Evolutionary conservation across 371 early-diverging fungal genomes (phyloP).

Genomic region (Rhizomucor pusillus): DNA sequence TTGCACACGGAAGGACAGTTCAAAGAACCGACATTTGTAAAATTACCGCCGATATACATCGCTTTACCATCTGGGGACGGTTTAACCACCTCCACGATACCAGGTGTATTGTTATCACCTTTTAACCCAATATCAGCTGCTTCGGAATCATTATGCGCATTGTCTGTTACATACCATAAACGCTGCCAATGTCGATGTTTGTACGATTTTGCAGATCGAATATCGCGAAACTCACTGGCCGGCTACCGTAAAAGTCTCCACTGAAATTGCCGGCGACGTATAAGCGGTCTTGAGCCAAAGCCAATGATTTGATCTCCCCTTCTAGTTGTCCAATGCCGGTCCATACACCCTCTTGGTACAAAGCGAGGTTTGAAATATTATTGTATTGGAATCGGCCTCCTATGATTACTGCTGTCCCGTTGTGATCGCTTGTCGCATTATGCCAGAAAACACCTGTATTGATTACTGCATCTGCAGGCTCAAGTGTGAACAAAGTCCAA

Average conservation of each 20-base stretch:
- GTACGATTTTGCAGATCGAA: slow-evolving; percentile 20
- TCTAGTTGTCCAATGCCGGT: slow-evolving; percentile 17
- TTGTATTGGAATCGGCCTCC: slow-evolving; percentile 30
- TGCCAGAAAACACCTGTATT: slow-evolving; percentile 38
- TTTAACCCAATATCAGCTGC: not conserved
- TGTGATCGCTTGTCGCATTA: slow-evolving; percentile 15
- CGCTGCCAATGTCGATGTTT: slow-evolving; percentile 15
- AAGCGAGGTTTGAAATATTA: slow-evolving; percentile 20
- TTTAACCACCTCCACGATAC: slow-evolving; percentile 38
- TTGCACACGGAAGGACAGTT: slow-evolving; percentile 41
- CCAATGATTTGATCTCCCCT: slow-evolving; percentile 25
- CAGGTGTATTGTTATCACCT: slow-evolving; percentile 20
- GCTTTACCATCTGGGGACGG: slow-evolving; percentile 32
- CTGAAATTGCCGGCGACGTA: slow-evolving; percentile 37
- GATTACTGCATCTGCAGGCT: slow-evolving; percentile 12
- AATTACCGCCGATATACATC: slow-evolving; percentile 52
- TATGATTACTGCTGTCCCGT: slow-evolving; percentile 19
- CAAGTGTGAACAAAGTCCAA: slow-evolving; percentile 12
- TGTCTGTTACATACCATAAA: slow-evolving; percentile 15
- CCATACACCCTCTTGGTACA: slow-evolving; percentile 33
- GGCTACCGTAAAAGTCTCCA: slow-evolving; percentile 6
- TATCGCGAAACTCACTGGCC: slow-evolving; percentile 28
- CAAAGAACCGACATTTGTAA: slow-evolving; percentile 39
- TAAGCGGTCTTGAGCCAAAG: slow-evolving; percentile 17
- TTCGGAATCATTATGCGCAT: not conserved